These are phyloP conservation scores for Cyclanthera cordifolia DNA, from an alignment of 306 rosid species.

Conservation along the genomic window DNA sequence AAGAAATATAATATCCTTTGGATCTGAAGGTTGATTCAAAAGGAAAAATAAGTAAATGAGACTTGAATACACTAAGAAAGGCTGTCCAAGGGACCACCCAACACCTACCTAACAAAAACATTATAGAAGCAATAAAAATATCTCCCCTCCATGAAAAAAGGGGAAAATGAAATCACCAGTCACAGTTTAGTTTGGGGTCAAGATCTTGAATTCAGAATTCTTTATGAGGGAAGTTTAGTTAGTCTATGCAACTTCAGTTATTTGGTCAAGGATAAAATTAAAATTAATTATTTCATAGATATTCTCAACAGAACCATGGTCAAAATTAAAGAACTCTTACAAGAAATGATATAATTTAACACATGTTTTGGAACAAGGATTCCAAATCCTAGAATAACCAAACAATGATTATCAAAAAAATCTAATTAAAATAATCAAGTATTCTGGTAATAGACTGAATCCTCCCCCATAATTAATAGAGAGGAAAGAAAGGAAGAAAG, in stretches of 20 bases:
- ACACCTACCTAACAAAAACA: slow-evolving; percentile 3
- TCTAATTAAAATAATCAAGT: neutral
- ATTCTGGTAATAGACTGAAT: neutral
- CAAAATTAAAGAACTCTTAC: neutral
- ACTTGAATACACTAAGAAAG: slow-evolving; percentile 10
- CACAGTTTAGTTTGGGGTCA: neutral
- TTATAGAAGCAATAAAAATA: neutral
- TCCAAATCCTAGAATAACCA: neutral
- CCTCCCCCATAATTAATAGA: neutral
- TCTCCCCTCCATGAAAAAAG: neutral
- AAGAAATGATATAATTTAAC: neutral
- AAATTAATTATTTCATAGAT: neutral
- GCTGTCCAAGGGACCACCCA: slow-evolving; percentile 4
- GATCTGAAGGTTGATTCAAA: slow-evolving; percentile 1
- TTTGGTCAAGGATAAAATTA: neutral
- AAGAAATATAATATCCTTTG: slow-evolving; percentile 5
- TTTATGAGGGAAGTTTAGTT: neutral
- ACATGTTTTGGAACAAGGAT: neutral
- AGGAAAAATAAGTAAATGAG: slow-evolving; percentile 11
- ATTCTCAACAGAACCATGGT: neutral
- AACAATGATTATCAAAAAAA: neutral
- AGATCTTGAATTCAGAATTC: neutral
- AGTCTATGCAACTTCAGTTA: neutral
- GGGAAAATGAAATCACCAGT: neutral
- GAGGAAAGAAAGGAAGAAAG: too few species aligned